Evolutionary conservation across 2,329 filamentous ascomycete genomes (phyloP).

Genomic region (Samsoniella hepiali): DNA sequence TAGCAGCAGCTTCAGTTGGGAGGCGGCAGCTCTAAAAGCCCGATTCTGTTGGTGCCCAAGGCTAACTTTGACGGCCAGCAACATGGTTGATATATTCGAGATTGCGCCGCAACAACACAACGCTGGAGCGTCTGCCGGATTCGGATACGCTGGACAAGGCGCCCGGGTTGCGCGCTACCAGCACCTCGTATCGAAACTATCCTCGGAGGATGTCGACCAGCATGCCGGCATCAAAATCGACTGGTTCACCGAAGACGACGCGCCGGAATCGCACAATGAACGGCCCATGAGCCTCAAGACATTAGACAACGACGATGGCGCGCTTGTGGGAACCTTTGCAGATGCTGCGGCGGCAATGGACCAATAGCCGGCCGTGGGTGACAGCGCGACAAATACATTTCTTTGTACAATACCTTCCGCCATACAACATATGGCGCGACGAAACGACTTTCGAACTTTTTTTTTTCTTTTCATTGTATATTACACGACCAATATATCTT

Average conservation of each 20-base stretch:
- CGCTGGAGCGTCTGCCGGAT: conserved; percentile 36
- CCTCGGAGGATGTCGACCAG: conserved; percentile 40
- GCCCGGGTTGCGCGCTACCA: conserved; percentile 57
- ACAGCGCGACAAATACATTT: background rate
- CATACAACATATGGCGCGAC: conserved; percentile 4
- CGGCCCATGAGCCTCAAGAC: conserved; percentile 33
- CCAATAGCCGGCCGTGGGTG: conserved; percentile 22
- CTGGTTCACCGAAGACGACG: conserved; percentile 53
- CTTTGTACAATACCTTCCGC: conserved; percentile 16
- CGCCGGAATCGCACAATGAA: conserved; percentile 43
- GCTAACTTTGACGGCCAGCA: conserved; percentile 39
- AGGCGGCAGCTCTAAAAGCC: background rate
- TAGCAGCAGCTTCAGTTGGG: background rate
- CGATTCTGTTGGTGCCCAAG: background rate
- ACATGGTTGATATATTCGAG: conserved; percentile 66
- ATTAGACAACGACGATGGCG: conserved; percentile 34
- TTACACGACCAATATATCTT: background rate
- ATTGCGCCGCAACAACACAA: conserved; percentile 52
- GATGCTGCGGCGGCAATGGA: conserved; percentile 55
- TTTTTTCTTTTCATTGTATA: conserved; percentile 12
- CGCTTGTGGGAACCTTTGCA: conserved; percentile 58
- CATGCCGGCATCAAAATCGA: conserved; percentile 49
- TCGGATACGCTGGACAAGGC: conserved; percentile 53
- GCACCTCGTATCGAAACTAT: conserved; percentile 58
- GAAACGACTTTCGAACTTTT: background rate